Percentiles rank a stretch among this genome's conserved stretches.
These are phyloP conservation scores for Schwanniomyces polymorphus DNA, from an alignment of 805 yeast genomes.

Conservation along the genomic window DNA sequence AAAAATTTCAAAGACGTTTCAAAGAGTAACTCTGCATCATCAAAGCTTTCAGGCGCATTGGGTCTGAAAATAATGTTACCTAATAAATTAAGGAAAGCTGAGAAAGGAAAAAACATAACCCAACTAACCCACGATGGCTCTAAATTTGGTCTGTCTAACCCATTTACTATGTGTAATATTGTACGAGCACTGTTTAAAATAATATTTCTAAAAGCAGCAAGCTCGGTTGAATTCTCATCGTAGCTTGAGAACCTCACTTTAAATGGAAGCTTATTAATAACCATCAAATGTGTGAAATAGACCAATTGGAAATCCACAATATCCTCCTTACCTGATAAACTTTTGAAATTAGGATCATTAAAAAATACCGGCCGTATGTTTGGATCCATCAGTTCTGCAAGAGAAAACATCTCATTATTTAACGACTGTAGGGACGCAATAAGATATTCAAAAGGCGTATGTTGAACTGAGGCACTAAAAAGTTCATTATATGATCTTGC, in stretches of 20 bases:
- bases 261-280: constrained; percentile 34
- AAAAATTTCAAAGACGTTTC: constrained; percentile 16
- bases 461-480: constrained; percentile 29
- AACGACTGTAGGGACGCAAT: constrained; percentile 20
- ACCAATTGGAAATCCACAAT: constrained; percentile 25
- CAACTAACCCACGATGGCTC: constrained; percentile 28
- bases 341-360: constrained; percentile 30
- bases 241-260: constrained; percentile 14
- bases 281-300: constrained; percentile 36
- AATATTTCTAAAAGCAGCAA: constrained; percentile 24
- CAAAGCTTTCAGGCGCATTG: constrained; percentile 18
- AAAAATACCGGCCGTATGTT: constrained; percentile 28
- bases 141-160: constrained; percentile 16
- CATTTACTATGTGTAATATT: constrained; percentile 24
- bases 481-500: constrained; percentile 27
- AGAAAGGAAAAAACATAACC: constrained; percentile 30
- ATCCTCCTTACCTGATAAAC: not conserved
- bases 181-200: constrained; percentile 39
- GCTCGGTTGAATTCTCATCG: constrained; percentile 14
- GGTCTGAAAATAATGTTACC: constrained; percentile 32
- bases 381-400: constrained; percentile 18
- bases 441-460: constrained; percentile 17
- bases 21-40: constrained; percentile 30
- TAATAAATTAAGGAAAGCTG: constrained; percentile 29
- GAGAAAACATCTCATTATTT: constrained; percentile 27